Evolutionary conservation across 2,329 filamentous ascomycete genomes (phyloP).

Genomic region (Colletotrichum magnum): DNA sequence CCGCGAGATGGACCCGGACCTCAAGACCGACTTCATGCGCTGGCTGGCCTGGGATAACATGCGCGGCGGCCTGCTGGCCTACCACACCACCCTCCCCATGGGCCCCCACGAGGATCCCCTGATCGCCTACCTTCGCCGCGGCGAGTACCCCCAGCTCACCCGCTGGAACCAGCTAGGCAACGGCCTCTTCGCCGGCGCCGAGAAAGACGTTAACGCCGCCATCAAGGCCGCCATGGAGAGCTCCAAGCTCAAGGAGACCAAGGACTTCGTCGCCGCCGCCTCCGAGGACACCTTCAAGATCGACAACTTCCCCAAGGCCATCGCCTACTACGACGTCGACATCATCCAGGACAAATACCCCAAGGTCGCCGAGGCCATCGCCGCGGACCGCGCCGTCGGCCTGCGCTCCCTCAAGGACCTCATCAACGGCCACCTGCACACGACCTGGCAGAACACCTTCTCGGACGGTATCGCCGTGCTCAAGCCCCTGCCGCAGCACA

Average conservation of each 20-base stretch:
- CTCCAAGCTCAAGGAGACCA: conserved; percentile 68
- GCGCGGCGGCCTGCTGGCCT: conserved; percentile 84
- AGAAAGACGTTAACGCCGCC: conserved; percentile 72
- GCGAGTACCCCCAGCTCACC: conserved; percentile 80
- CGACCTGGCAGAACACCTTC: conserved; percentile 86
- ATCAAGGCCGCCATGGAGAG: conserved; percentile 73
- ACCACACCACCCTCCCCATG: conserved; percentile 90
- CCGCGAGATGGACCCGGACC: conserved; percentile 67
- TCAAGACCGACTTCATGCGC: conserved; percentile 81
- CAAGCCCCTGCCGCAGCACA: conserved; percentile 83
- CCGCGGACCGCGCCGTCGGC: conserved; percentile 70
- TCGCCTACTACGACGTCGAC: conserved; percentile 83
- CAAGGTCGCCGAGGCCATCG: conserved; percentile 74
- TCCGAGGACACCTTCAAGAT: conserved; percentile 72
- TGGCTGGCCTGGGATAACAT: conserved; percentile 96
- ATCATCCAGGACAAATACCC: conserved; percentile 77
- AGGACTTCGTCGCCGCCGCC: conserved; percentile 74
- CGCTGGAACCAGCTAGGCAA: conserved; percentile 80
- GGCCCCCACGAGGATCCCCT: conserved; percentile 79
- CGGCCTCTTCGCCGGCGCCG: conserved; percentile 81
- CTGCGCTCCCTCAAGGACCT: conserved; percentile 78
- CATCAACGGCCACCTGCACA: conserved; percentile 88
- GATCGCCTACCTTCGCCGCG: conserved; percentile 80
- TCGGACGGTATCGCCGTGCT: conserved; percentile 83
- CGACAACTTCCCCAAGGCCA: conserved; percentile 74